Evolutionary conservation across 176 grass and related monocot genomes (phyloP).

Genomic region (Avena atlantica): DNA sequence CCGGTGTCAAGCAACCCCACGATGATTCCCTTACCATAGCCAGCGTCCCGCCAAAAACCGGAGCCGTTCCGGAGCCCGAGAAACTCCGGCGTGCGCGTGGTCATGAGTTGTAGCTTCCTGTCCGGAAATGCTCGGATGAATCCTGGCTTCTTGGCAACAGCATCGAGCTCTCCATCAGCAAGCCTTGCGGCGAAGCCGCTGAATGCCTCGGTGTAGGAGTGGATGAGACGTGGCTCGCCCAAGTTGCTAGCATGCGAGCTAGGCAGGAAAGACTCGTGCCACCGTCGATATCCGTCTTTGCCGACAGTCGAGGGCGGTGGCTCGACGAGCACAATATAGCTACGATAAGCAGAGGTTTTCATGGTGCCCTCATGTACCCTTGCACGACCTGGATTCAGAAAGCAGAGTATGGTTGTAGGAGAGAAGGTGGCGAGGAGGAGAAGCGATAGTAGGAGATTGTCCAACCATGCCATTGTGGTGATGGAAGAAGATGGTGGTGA

Average conservation of each 20-base stretch:
- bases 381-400: neutral
- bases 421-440: neutral
- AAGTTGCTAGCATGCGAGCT: neutral
- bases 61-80: neutral
- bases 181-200: slow-evolving; percentile 51
- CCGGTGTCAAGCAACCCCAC: slow-evolving; percentile 59
- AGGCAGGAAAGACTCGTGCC: slow-evolving; percentile 56
- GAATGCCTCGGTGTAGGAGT: slow-evolving; percentile 51
- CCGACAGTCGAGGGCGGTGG: neutral
- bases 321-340: slow-evolving; percentile 39
- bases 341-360: neutral
- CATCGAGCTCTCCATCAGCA: slow-evolving; percentile 30
- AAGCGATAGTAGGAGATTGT: neutral
- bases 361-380: neutral
- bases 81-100: slow-evolving; percentile 46
- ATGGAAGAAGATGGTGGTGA: slow-evolving; percentile 12
- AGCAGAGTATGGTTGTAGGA: neutral
- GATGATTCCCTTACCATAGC: slow-evolving; percentile 49
- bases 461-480: neutral
- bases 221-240: slow-evolving; percentile 37
- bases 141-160: slow-evolving; percentile 30
- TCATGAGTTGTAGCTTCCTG: slow-evolving; percentile 21
- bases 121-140: neutral
- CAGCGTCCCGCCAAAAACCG: slow-evolving; percentile 15
- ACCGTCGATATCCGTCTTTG: neutral